phyloP scores from a whole-genome alignment of 331 rosid genomes.

The Arachis monticola region DNA sequence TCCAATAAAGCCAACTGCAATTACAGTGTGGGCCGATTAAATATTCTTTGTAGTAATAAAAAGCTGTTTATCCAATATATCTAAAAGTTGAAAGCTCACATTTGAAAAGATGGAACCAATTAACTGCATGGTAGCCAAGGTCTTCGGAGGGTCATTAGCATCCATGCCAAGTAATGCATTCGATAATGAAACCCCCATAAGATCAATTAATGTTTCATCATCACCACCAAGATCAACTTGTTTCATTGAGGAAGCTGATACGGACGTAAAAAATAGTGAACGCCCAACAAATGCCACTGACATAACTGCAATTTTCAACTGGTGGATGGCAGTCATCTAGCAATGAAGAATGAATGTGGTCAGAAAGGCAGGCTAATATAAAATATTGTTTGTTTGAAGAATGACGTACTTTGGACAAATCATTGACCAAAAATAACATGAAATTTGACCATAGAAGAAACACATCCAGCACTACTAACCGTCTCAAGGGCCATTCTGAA shows the following conservation, averaged over 20 bases:
- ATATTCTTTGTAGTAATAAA: constrained; percentile 18
- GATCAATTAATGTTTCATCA: constrained; percentile 67
- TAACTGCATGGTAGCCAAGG: constrained; percentile 98
- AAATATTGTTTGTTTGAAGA: constrained; percentile 27
- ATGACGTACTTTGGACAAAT: constrained; percentile 24
- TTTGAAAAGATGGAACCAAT: constrained; percentile 95
- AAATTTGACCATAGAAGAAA: constrained; percentile 42
- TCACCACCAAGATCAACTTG: constrained; percentile 59
- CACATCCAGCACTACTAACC: constrained; percentile 62
- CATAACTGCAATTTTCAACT: constrained; percentile 95
- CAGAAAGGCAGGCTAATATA: constrained; percentile 48
- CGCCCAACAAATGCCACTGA: constrained; percentile 99
- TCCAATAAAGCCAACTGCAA: constrained; percentile 87
- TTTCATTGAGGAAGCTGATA: constrained; percentile 62
- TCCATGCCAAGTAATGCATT: constrained; percentile 99
- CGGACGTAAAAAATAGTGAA: constrained; percentile 77
- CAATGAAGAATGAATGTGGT: constrained; percentile 53
- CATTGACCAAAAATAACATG: constrained; percentile 25
- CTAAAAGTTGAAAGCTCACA: constrained; percentile 59
- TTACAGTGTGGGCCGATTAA: constrained; percentile 43
- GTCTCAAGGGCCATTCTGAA: constrained; percentile 99
- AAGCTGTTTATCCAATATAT: constrained; percentile 29
- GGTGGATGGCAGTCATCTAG: constrained; percentile 99
- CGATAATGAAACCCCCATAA: constrained; percentile 90
- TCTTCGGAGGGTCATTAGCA: constrained; percentile 99